Evolutionary conservation across 164 flowering plant genomes (phyloP), one percentile per base, ranked within the genome.

Genomic region (Stephania cephalantha): DNA sequence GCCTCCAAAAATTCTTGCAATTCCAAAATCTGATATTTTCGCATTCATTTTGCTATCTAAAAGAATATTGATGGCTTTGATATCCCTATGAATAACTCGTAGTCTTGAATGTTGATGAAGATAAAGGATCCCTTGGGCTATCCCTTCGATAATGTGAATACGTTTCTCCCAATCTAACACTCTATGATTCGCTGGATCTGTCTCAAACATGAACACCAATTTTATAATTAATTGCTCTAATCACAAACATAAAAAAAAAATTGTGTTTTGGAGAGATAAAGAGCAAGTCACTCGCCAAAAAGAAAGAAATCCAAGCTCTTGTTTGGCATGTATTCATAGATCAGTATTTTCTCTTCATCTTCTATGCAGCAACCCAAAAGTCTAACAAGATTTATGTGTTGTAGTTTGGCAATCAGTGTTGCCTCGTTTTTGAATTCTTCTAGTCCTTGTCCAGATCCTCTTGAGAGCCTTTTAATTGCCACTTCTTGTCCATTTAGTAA

Each of bases 341-440:
- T 35, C 42, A 35, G 42, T 35, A 3, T 53, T 11, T 53, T 53
- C 18, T 53, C 61, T 53, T 17, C 61, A 53, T 53, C 61, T 53
- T 72, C 74, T 30, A 50, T 58, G 68, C 74, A 72, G 25, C 65
- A 72, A 29, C 74, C 74, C n/a, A 72, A 30, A 31, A 72, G 46
- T 46, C 74, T 58, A 35, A 72, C 68, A 31, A 72, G 48, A 61
- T 58, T 72, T n/a, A 8, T 58, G 46, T 72, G 74, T 61, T 72
- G 74, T 46, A 72, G 46, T 58, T 72, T 10, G 45, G 74, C 74
- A 29, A 72, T 58, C 2, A 72, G 68, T 9, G 42, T 44, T 30
- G 48, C 18, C 48, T 72, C 74, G 42, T 35, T 35, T 35, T 35
- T 35, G 42, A 35, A 35, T 35, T 35, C 42, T 35, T 35, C 42